phyloP scores from a whole-genome alignment of 2,329 filamentous ascomycete genomes.

The Dichotomopilus funicola region DNA sequence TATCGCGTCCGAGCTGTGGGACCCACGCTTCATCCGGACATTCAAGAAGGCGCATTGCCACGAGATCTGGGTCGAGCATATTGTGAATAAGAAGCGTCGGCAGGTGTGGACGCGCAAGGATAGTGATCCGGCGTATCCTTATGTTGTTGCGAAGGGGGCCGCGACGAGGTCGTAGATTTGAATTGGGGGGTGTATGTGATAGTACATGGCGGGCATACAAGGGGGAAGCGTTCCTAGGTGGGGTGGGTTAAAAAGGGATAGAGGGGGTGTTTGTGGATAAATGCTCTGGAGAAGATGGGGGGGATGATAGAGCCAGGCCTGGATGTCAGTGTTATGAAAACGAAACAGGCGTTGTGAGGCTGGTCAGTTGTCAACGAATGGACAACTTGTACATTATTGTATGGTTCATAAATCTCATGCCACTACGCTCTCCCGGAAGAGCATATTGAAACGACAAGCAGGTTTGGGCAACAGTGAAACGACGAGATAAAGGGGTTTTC shows the following conservation, averaged over 20 bases:
- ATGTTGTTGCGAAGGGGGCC: constrained; percentile 12
- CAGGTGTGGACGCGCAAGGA: constrained; percentile 85
- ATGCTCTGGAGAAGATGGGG: not conserved
- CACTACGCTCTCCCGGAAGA: not conserved
- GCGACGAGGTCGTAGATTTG: constrained; percentile 29
- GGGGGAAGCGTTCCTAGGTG: not conserved
- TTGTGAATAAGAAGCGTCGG: constrained; percentile 77
- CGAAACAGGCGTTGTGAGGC: not conserved
- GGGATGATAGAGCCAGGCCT: not conserved
- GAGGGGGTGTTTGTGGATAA: not conserved
- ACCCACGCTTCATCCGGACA: constrained; percentile 79
- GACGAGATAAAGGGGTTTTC: too few relatives aligned
- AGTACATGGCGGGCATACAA: not conserved
- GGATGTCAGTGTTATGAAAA: not conserved
- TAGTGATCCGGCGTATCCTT: constrained; percentile 62
- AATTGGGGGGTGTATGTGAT: not conserved
- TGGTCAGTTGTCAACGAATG: not conserved
- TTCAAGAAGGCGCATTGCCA: constrained; percentile 70
- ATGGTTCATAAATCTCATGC: not conserved
- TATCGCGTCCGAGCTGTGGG: constrained; percentile 92
- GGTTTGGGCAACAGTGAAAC: too few relatives aligned
- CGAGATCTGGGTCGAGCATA: constrained; percentile 87
- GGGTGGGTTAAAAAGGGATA: not conserved
- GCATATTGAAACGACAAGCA: too few relatives aligned
- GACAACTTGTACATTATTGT: constrained; percentile 3